A percentile compares a stretch with the other conserved stretches of the same genome.
Conservation (phyloP, 257 asterid species). For the Capsicum rhomboideum region DNA sequence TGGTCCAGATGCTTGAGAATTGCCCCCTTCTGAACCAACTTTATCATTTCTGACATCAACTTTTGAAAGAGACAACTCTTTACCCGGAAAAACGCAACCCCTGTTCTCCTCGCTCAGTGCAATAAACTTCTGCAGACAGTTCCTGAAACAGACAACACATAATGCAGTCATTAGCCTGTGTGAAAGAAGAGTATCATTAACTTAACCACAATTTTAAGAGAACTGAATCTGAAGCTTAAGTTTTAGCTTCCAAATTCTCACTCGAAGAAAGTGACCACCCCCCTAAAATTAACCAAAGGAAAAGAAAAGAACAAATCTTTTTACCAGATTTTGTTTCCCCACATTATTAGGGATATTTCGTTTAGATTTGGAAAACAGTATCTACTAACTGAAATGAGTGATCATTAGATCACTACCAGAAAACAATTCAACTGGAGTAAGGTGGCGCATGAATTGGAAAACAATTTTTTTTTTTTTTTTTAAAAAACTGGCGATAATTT, state of each 20-base stretch:
- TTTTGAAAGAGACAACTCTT: slow-evolving; percentile 6
- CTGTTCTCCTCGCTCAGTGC: slow-evolving; percentile 28
- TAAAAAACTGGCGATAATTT: neutral
- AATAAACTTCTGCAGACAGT: slow-evolving; percentile 43
- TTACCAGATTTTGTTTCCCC: neutral
- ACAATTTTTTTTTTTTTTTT: neutral
- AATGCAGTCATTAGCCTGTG: neutral
- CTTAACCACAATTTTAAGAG: neutral
- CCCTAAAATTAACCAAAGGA: neutral
- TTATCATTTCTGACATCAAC: slow-evolving; percentile 11
- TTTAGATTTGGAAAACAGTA: neutral
- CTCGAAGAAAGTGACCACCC: neutral
- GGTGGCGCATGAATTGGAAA: neutral
- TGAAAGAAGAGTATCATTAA: neutral
- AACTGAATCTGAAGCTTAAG: neutral
- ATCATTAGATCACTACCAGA: neutral
- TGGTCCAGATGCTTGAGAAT: slow-evolving; percentile 12
- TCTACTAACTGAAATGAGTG: neutral
- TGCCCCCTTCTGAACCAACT: slow-evolving; percentile 24
- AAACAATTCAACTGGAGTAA: neutral
- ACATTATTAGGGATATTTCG: neutral
- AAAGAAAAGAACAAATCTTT: neutral
- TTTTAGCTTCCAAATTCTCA: neutral
- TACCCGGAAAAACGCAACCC: slow-evolving; percentile 15
- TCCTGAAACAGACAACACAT: slow-evolving; percentile 39